These are phyloP conservation scores for Kernera saxatilis DNA, from an alignment of 345 rosid genomes.

Conservation along the genomic window DNA sequence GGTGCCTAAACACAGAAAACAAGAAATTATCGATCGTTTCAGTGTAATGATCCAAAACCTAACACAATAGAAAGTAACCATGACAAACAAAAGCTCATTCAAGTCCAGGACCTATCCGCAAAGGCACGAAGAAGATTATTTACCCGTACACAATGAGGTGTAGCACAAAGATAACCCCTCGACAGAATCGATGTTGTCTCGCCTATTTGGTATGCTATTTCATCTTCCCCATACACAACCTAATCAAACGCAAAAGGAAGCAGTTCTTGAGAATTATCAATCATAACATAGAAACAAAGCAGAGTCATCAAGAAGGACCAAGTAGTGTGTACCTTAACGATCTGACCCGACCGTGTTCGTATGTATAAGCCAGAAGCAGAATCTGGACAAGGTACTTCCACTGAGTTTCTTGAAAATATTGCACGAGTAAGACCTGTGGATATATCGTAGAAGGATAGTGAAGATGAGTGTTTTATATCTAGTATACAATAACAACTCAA, in stretches of 20 bases:
- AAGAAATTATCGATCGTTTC: not conserved
- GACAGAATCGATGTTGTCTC: slow-evolving; percentile 83
- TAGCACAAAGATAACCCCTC: slow-evolving; percentile 83
- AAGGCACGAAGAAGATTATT: not conserved
- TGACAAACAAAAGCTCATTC: not conserved
- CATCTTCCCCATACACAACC: slow-evolving; percentile 77
- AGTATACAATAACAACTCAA: not conserved
- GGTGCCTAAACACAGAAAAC: slow-evolving; percentile 54
- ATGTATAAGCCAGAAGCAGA: slow-evolving; percentile 84
- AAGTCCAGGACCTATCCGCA: not conserved
- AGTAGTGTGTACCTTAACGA: slow-evolving; percentile 62
- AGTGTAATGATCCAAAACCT: not conserved
- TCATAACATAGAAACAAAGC: not conserved
- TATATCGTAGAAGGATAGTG: slow-evolving; percentile 3
- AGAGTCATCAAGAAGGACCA: not conserved
- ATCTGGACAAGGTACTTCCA: slow-evolving; percentile 77
- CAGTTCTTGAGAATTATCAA: not conserved
- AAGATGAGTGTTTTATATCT: not conserved
- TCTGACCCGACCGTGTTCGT: slow-evolving; percentile 67
- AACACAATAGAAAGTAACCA: not conserved
- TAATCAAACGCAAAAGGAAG: slow-evolving; percentile 16
- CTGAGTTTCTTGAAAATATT: slow-evolving; percentile 63
- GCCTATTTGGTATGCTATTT: slow-evolving; percentile 95
- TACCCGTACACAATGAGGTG: slow-evolving; percentile 96
- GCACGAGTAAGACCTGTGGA: slow-evolving; percentile 89